Base-by-base conservation (phyloP, 2,329 filamentous ascomycete genomes). In the Teratosphaeria destructans region DNA sequence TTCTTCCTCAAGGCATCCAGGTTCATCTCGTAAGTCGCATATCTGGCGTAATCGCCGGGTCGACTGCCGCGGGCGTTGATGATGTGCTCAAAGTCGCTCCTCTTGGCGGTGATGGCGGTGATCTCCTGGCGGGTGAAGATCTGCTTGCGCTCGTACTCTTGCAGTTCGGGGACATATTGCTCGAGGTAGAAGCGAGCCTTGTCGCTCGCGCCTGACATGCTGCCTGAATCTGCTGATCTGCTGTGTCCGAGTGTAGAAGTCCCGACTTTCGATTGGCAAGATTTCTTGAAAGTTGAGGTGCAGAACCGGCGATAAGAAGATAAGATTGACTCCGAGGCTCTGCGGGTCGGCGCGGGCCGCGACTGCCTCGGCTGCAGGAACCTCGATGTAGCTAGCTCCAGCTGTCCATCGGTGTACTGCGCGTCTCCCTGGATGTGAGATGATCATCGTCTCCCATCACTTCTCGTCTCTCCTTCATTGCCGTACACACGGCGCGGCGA, bases 111-210 rank as follows among this genome's bases (percentile, higher is more conserved):
- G 65, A 99, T 91, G 54, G 87, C 87, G 63, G 85, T 83, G 72
- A 99, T 96, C 74, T 99, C 93, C 65, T 95, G 89, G 85, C 94
- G 68, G 26, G 82, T 84, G 77, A 99, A 99, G 67, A 99, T 88
- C 68, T 90, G 87, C 74, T 96, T 96, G 65, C 89, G 84, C 75
- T 95, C 89, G 74, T 90, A 95, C 69, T 96, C 91, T 63, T 91
- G 90, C 60, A 99, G 82, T 74, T 97, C 92, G 16, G 92, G 90
- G 52, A 96, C 89, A 2, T 89, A 88, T 67, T 93, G 88, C 78
- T 99, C 94, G 64, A 97, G 83, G 75, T 89, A 96, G 76, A 93
- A 97, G 60, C 93, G 89, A 59, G 93, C 94, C 76, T 96, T 97
- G 71, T 97, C 94, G 64, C 89, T 87, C 60, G 94, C 87, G 52